phyloP scores from a whole-genome alignment of 1,139 yeast species.

The Pichia sp. region DNA sequence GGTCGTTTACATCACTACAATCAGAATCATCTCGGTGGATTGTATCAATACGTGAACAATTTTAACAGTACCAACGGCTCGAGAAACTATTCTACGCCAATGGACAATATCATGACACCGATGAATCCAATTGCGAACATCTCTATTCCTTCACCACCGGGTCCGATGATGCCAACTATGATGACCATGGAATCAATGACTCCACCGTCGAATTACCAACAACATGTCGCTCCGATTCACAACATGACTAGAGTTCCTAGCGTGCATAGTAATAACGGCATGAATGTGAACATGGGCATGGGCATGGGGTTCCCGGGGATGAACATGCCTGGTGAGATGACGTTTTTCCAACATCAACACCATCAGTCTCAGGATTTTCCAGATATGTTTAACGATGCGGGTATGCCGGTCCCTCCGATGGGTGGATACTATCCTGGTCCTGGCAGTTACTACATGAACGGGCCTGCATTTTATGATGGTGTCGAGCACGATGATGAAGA shows the following conservation, averaged over 20 bases:
- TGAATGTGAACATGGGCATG: no score
- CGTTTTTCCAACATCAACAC: no score
- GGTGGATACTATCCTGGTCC: no score
- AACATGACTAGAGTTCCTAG: neutral
- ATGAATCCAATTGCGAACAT: neutral
- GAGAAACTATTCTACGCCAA: no score
- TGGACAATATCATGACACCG: neutral
- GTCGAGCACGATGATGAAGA: neutral
- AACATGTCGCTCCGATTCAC: neutral
- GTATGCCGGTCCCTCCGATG: no score
- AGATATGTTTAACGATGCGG: no score
- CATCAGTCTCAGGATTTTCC: no score
- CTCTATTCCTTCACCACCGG: no score
- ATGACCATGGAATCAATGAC: neutral
- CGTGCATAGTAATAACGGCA: neutral
- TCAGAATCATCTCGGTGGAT: conserved; percentile 31
- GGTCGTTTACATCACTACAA: conserved; percentile 33
- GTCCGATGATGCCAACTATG: neutral
- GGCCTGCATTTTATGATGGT: neutral
- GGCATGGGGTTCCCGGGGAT: no score
- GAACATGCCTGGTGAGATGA: no score
- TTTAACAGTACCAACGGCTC: neutral
- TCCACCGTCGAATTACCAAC: neutral
- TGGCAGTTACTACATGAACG: no score
- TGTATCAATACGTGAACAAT: conserved; percentile 25